Conservation (phyloP, 2,329 filamentous ascomycete species). For the Trichoderma breve region DNA sequence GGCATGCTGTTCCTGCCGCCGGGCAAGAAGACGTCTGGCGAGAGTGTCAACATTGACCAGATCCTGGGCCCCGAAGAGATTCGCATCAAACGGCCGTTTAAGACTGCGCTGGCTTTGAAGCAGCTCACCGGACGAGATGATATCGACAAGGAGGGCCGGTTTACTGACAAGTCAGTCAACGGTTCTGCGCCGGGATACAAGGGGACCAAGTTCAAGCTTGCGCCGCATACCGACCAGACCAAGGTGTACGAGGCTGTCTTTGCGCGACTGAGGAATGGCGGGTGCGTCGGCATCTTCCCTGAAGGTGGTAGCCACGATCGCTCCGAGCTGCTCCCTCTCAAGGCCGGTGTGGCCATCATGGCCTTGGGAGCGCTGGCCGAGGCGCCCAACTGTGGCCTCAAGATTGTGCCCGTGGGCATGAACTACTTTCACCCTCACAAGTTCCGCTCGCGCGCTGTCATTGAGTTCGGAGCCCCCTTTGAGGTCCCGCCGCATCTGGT, state of each 20-base stretch:
- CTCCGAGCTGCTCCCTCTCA: conserved; percentile 84
- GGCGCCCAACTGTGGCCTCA: conserved; percentile 81
- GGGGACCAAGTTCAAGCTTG: conserved; percentile 81
- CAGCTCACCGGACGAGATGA: conserved; percentile 82
- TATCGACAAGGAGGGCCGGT: conserved; percentile 63
- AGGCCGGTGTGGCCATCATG: conserved; percentile 98
- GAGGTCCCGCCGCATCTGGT: conserved; percentile 81
- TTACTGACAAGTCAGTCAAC: conserved; percentile 54
- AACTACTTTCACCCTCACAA: conserved; percentile 99
- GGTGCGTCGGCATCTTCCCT: conserved; percentile 94
- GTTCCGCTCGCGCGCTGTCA: conserved; percentile 90
- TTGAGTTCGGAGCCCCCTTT: conserved; percentile 90
- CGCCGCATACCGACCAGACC: conserved; percentile 91
- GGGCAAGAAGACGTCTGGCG: conserved; percentile 70
- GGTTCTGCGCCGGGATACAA: conserved; percentile 61
- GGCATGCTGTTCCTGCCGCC: conserved; percentile 86
- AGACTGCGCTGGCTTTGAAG: conserved; percentile 67
- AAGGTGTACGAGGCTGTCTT: conserved; percentile 94
- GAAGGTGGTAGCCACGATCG: conserved; percentile 96
- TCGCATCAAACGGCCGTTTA: conserved; percentile 83
- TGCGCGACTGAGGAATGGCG: conserved; percentile 73
- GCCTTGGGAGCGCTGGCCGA: conserved; percentile 85
- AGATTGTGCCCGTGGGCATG: conserved; percentile 96
- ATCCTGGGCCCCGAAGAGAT: conserved; percentile 79
- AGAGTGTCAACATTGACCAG: conserved; percentile 79